phyloP scores from a whole-genome alignment of 768 basidiomycete genomes.

The Naganishia friedmannii region DNA sequence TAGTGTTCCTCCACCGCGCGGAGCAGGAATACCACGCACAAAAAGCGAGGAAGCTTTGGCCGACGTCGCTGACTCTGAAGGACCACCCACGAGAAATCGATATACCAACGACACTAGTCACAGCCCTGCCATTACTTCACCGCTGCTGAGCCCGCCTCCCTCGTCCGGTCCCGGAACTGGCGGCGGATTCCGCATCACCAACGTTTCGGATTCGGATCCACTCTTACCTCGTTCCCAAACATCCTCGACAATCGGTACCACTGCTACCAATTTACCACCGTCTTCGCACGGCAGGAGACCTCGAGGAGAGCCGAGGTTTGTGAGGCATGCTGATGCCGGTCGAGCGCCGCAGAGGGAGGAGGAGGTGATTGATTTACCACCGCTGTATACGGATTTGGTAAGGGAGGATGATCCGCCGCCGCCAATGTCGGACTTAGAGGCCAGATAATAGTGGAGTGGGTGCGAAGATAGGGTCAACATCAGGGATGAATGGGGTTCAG shows the following conservation, averaged over 20 bases:
- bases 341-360: slow-evolving; percentile 24
- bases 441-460: neutral
- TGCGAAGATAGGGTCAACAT: neutral
- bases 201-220: slow-evolving; percentile 26
- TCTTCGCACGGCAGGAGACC: neutral
- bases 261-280: neutral
- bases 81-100: neutral
- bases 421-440: neutral
- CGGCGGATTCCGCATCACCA: slow-evolving; percentile 28
- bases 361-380: slow-evolving; percentile 35
- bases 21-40: neutral
- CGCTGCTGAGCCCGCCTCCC: neutral
- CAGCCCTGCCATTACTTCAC: neutral
- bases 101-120: neutral
- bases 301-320: slow-evolving; percentile 30
- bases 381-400: slow-evolving; percentile 33
- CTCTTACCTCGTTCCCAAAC: slow-evolving; percentile 3
- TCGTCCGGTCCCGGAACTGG: slow-evolving; percentile 3
- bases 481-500: neutral
- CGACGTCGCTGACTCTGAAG: neutral
- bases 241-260: neutral
- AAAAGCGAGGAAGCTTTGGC: slow-evolving; percentile 24
- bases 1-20: neutral
- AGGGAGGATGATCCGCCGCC: slow-evolving; percentile 3
- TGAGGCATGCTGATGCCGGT: slow-evolving; percentile 33